These are phyloP conservation scores for Pinus albicaulis DNA, from an alignment of 75 land plant genomes.

Conservation along the genomic window DNA sequence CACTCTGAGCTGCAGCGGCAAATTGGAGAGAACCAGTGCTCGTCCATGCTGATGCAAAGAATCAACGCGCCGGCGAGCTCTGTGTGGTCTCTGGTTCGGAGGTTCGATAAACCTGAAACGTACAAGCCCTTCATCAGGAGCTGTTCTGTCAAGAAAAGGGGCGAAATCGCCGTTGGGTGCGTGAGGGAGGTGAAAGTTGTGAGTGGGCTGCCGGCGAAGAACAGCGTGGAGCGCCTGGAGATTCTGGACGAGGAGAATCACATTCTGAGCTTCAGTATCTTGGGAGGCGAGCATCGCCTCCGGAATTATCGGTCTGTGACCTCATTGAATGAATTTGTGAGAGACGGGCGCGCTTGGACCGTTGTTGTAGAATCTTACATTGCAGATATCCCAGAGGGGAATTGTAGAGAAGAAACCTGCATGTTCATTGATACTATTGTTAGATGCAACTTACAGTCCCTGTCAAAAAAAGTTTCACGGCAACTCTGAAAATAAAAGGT, in stretches of 20 bases:
- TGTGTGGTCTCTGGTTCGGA: constrained; percentile 75
- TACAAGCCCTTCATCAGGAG: constrained; percentile 68
- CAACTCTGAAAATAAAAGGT: too few relatives aligned
- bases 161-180: constrained; percentile 57
- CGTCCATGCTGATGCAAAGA: constrained; percentile 24
- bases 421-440: constrained; percentile 30
- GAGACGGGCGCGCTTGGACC: neutral
- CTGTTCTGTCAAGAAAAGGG: constrained; percentile 23
- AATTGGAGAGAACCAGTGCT: constrained; percentile 10
- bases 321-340: constrained; percentile 15
- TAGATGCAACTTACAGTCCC: constrained; percentile 26
- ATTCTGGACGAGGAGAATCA: constrained; percentile 57
- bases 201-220: constrained; percentile 66
- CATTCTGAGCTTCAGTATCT: constrained; percentile 56
- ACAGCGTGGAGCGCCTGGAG: constrained; percentile 68
- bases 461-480: neutral
- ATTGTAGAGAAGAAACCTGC: constrained; percentile 32
- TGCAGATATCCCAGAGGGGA: constrained; percentile 20
- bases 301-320: constrained; percentile 62
- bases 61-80: constrained; percentile 25
- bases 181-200: constrained; percentile 61
- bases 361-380: constrained; percentile 26
- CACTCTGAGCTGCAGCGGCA: neutral
- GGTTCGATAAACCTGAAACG: constrained; percentile 72
- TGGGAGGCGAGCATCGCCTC: constrained; percentile 71